Evolutionary conservation across 1,139 yeast species (phyloP).

Genomic region (Protomyces macrosporus): DNA sequence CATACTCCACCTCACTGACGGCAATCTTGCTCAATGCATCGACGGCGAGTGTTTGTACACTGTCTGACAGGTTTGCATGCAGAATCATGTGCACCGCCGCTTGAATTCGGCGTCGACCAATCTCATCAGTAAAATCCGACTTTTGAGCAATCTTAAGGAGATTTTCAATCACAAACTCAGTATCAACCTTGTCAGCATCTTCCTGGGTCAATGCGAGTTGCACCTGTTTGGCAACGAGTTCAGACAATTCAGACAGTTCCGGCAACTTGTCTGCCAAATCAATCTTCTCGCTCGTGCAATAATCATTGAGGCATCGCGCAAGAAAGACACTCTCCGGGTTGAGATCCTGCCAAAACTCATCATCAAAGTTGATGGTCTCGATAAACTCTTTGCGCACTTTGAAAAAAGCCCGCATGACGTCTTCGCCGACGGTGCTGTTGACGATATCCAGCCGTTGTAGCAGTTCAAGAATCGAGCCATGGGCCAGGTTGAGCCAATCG

Average conservation of each 20-base stretch:
- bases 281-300: conserved; percentile 52
- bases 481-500: conserved; percentile 65
- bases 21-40: conserved; percentile 66
- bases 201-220: conserved; percentile 38
- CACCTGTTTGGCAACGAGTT: conserved; percentile 51
- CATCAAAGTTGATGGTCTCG: conserved; percentile 52
- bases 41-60: conserved; percentile 54
- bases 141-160: conserved; percentile 60
- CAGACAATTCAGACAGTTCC: conserved; percentile 69
- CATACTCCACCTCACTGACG: conserved; percentile 75
- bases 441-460: conserved; percentile 66
- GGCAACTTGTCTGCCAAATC: conserved; percentile 68
- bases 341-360: conserved; percentile 59
- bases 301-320: conserved; percentile 60
- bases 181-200: conserved; percentile 48
- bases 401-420: conserved; percentile 61
- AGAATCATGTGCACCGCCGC: conserved; percentile 55
- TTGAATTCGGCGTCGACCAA: conserved; percentile 79
- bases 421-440: conserved; percentile 59
- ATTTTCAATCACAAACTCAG: conserved; percentile 73
- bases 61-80: conserved; percentile 42
- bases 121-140: conserved; percentile 85
- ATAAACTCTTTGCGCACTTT: conserved; percentile 58
- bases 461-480: conserved; percentile 66
- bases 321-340: conserved; percentile 73